Evolutionary conservation across 768 basidiomycete genomes (phyloP).

Genomic region (Leccinum incarnatum): DNA sequence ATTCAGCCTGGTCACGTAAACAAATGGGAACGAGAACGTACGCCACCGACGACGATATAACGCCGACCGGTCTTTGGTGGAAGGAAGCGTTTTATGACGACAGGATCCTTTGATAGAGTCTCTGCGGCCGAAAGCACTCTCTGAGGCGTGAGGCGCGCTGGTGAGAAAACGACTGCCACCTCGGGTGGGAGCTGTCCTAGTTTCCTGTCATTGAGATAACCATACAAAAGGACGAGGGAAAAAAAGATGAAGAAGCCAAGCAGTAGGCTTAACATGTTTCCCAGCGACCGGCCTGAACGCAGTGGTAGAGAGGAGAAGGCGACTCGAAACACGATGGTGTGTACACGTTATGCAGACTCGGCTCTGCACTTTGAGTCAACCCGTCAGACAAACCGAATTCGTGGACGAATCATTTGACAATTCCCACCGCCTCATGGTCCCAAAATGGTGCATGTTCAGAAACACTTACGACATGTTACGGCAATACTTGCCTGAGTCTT

Average conservation of each 20-base stretch:
- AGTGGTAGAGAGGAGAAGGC: background rate
- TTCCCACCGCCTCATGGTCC: background rate
- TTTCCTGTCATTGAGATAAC: slow-evolving; percentile 51
- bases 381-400: background rate
- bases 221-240: slow-evolving; percentile 34
- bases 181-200: slow-evolving; percentile 49
- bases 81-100: slow-evolving; percentile 44
- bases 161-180: slow-evolving; percentile 45
- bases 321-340: background rate
- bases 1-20: background rate
- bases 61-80: slow-evolving; percentile 69
- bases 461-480: background rate
- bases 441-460: background rate
- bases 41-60: slow-evolving; percentile 77
- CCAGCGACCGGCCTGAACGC: background rate
- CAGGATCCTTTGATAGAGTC: slow-evolving; percentile 32
- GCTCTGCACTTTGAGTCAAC: background rate
- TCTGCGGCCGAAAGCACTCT: slow-evolving; percentile 41
- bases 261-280: slow-evolving; percentile 20
- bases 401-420: background rate
- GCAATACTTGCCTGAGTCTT: background rate
- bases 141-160: slow-evolving; percentile 46
- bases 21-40: slow-evolving; percentile 32
- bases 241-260: slow-evolving; percentile 4
- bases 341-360: background rate